Conservation (phyloP, 495 filamentous ascomycete genomes). For the Cercophora samala region DNA sequence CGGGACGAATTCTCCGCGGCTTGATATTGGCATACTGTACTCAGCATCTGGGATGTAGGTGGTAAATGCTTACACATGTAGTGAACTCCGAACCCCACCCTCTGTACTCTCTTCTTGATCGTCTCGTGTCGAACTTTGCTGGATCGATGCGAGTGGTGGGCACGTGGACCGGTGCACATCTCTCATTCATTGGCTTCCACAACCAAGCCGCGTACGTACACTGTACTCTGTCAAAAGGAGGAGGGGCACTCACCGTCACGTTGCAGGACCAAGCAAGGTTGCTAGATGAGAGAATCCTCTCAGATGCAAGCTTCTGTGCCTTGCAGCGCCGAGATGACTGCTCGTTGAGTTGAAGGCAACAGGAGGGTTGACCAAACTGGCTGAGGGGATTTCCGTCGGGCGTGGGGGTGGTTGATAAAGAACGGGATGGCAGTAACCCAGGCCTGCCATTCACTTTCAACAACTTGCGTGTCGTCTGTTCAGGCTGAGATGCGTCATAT, state of each 20-base stretch:
- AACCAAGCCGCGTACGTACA: neutral
- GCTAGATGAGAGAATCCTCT: neutral
- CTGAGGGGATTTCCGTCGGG: neutral
- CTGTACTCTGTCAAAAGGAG: neutral
- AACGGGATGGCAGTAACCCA: neutral
- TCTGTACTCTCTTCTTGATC: neutral
- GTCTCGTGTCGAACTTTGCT: neutral
- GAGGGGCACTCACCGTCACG: neutral
- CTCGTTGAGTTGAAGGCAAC: neutral
- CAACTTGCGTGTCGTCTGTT: neutral
- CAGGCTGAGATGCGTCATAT: neutral
- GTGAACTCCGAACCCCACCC: neutral
- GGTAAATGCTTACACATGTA: neutral
- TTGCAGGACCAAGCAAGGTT: neutral
- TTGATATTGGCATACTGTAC: neutral
- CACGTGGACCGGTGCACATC: constrained; percentile 4
- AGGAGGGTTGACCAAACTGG: neutral
- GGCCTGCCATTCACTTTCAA: neutral
- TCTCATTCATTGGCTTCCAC: neutral
- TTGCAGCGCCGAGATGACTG: constrained; percentile 6
- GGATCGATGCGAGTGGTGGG: neutral
- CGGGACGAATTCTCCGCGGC: neutral
- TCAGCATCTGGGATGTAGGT: neutral
- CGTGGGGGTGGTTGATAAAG: neutral
- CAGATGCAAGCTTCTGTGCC: constrained; percentile 2